Conservation (phyloP, 306 rosid genomes). For the Abrus pulchellus region DNA sequence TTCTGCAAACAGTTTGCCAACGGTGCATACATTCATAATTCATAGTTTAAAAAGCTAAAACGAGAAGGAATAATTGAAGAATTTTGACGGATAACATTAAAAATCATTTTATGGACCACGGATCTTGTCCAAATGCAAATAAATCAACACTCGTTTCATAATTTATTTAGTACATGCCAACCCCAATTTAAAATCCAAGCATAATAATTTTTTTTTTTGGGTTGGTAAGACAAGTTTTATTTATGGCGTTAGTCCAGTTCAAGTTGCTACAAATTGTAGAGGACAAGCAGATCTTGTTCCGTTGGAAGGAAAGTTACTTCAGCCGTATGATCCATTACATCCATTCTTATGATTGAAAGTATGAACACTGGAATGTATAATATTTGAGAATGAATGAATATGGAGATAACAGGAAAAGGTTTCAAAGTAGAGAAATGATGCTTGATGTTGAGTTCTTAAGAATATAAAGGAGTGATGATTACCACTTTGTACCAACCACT, state of each 20-base stretch:
- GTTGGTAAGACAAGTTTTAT: neutral
- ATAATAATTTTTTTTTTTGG: neutral
- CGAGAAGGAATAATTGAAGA: conserved; percentile 15
- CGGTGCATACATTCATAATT: neutral
- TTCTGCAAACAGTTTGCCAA: neutral
- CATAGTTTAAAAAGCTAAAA: neutral
- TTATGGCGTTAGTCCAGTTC: neutral
- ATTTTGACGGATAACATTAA: neutral
- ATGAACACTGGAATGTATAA: neutral
- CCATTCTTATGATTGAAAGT: neutral
- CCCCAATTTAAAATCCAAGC: neutral
- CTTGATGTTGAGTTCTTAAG: conserved; percentile 20
- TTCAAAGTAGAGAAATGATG: neutral
- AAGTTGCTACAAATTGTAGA: neutral
- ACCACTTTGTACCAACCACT: conserved; percentile 18
- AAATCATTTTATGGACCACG: neutral
- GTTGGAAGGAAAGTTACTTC: neutral
- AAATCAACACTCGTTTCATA: neutral
- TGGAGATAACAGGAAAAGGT: neutral
- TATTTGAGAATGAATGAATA: conserved; percentile 9
- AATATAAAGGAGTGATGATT: conserved; percentile 26
- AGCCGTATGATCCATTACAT: neutral
- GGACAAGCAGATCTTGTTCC: neutral
- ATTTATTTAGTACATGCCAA: neutral
- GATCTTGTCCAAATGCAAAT: conserved; percentile 5